These are phyloP conservation scores for Lycium ferocissimum DNA, from an alignment of 257 asterid genomes.

Conservation along the genomic window DNA sequence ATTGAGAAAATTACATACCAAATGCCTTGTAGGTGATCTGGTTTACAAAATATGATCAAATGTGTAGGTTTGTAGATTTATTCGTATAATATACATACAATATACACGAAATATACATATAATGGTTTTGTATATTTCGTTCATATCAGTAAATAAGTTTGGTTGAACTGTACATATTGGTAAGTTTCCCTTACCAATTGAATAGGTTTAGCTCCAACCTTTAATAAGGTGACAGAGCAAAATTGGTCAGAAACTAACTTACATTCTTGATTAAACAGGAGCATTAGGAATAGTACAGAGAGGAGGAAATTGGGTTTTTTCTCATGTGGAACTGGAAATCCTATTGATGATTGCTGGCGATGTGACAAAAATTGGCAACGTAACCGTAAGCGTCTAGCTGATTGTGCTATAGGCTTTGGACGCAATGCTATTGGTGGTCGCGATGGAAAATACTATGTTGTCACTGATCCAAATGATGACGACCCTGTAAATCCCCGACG, in stretches of 20 bases:
- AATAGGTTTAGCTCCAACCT: background rate
- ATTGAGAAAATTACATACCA: no score
- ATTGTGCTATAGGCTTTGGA: conserved; percentile 89
- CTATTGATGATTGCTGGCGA: conserved; percentile 96
- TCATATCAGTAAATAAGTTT: no score
- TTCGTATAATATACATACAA: no score
- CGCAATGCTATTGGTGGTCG: conserved; percentile 87
- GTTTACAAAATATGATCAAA: no score
- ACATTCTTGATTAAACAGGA: conserved; percentile 48
- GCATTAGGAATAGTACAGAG: conserved; percentile 67
- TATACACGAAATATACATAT: no score
- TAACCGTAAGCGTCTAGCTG: conserved; percentile 79
- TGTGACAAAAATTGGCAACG: conserved; percentile 76
- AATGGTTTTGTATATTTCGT: no score
- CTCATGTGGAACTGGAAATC: conserved; percentile 77
- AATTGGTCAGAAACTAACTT: background rate
- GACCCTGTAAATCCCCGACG: conserved; percentile 80
- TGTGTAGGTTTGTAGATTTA: no score
- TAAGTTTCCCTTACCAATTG: background rate
- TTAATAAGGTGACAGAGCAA: background rate
- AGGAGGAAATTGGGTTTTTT: conserved; percentile 80
- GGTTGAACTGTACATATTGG: no score
- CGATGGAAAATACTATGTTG: conserved; percentile 76
- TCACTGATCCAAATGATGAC: conserved; percentile 65
- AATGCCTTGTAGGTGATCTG: no score